phyloP scores from a whole-genome alignment of 352 stramenopile genomes.

The Globisporangium alternatum region DNA sequence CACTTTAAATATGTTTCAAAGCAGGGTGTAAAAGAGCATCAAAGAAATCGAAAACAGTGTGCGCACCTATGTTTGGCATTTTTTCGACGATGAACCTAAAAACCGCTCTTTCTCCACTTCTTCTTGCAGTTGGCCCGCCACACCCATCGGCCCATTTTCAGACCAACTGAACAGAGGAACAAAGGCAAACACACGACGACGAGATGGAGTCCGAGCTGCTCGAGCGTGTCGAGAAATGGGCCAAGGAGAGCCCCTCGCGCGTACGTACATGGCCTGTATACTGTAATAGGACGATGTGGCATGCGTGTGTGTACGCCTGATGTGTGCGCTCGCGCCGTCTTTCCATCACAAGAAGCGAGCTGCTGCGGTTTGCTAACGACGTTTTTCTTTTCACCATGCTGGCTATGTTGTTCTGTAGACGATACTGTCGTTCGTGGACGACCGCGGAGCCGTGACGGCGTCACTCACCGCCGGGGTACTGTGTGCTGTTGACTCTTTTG shows the following conservation, averaged over 20 bases:
- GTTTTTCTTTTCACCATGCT: conserved; percentile 12
- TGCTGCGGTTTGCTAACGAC: not conserved
- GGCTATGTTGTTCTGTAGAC: conserved; percentile 29
- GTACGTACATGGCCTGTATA: conserved; percentile 21
- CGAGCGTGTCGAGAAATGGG: conserved; percentile 71
- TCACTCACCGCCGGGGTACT: conserved; percentile 57
- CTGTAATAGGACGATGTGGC: not conserved
- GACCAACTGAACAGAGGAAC: not conserved
- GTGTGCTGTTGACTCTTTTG: not conserved
- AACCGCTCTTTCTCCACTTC: not conserved
- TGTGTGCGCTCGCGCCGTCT: not conserved
- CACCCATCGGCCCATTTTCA: not conserved
- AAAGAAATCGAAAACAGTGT: not conserved
- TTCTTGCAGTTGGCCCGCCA: not conserved
- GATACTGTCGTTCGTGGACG: conserved; percentile 77
- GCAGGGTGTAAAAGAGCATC: not conserved
- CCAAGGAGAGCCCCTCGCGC: conserved; percentile 62
- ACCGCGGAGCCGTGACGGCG: conserved; percentile 49
- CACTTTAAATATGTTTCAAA: not conserved
- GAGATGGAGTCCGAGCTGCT: conserved; percentile 73
- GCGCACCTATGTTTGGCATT: not conserved
- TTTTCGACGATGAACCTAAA: not conserved
- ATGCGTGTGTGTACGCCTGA: not conserved
- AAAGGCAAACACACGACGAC: not conserved
- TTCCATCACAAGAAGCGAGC: no score